Evolutionary conservation across 83 land plant genomes (phyloP).

Genomic region (Picea engelmannii): DNA sequence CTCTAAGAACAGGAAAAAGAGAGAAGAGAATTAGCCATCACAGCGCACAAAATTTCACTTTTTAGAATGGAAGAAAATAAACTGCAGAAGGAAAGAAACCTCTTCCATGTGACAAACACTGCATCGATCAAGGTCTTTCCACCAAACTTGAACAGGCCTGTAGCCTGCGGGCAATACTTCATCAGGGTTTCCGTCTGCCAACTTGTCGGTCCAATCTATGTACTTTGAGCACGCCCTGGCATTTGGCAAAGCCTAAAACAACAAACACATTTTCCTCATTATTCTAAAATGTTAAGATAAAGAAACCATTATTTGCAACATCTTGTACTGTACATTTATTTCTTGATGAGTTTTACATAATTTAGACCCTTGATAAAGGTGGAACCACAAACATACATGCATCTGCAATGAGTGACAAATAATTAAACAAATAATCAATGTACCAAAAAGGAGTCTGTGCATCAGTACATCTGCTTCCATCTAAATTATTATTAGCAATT

Average conservation of each 20-base stretch:
- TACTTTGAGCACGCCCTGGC: slow-evolving; percentile 60
- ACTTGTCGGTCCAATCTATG: slow-evolving; percentile 34
- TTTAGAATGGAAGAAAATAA: not conserved
- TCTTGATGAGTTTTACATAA: not conserved
- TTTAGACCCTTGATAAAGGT: not conserved
- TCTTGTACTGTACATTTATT: not conserved
- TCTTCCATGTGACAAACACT: slow-evolving; percentile 96
- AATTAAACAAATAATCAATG: not conserved
- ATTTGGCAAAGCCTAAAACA: slow-evolving; percentile 63
- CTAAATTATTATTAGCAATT: not conserved
- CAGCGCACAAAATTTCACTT: not conserved
- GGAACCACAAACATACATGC: not conserved
- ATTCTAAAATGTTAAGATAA: not conserved
- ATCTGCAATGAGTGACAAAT: not conserved
- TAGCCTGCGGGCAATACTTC: slow-evolving; percentile 65
- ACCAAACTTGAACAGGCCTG: slow-evolving; percentile 80
- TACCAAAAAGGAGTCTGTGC: not conserved
- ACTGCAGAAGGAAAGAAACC: slow-evolving; percentile 33
- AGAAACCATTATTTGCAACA: not conserved
- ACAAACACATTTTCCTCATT: not conserved
- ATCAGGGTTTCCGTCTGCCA: slow-evolving; percentile 25
- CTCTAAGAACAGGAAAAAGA: not conserved
- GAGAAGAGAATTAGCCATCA: not conserved
- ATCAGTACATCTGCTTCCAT: not conserved
- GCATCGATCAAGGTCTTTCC: slow-evolving; percentile 97